These are phyloP conservation scores for Immersiella caudata DNA, from an alignment of 495 filamentous ascomycete genomes.

Conservation along the genomic window DNA sequence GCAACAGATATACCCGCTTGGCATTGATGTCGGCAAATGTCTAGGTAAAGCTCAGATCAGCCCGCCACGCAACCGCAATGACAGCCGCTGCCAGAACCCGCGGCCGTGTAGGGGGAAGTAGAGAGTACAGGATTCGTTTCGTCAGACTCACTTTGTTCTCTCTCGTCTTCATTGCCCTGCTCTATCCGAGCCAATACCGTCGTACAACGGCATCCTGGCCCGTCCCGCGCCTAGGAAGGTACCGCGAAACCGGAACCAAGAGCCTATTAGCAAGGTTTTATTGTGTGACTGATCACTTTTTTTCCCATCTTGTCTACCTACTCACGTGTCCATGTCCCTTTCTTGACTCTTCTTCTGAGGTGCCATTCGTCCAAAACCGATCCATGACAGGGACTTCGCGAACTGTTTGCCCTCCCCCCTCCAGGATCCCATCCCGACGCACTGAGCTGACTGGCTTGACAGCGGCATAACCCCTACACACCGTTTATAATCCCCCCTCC, in stretches of 20 bases:
- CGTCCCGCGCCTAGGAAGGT: conserved; percentile 25
- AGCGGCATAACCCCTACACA: neutral
- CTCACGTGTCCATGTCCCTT: conserved; percentile 13
- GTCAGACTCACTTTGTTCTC: neutral
- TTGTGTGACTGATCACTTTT: conserved; percentile 25
- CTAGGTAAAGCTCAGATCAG: neutral
- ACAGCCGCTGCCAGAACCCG: neutral
- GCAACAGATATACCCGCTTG: conserved; percentile 3
- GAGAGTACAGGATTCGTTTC: conserved; percentile 4
- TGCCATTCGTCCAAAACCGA: neutral
- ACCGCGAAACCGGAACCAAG: conserved; percentile 34
- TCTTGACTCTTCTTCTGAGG: conserved; percentile 17
- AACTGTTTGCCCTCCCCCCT: neutral
- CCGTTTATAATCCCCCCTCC: neutral
- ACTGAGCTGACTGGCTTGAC: neutral
- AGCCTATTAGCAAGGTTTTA: conserved; percentile 19
- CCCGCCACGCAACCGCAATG: neutral
- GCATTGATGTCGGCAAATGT: conserved; percentile 15
- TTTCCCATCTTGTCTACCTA: conserved; percentile 6
- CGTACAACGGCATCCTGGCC: conserved; percentile 18
- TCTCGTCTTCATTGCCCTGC: conserved; percentile 2
- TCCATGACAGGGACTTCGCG: neutral
- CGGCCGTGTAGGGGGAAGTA: neutral
- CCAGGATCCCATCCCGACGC: neutral
- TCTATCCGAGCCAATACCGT: conserved; percentile 18